These are phyloP conservation scores for Phytophthora cactorum DNA, from an alignment of 352 stramenopile species.

Conservation along the genomic window DNA sequence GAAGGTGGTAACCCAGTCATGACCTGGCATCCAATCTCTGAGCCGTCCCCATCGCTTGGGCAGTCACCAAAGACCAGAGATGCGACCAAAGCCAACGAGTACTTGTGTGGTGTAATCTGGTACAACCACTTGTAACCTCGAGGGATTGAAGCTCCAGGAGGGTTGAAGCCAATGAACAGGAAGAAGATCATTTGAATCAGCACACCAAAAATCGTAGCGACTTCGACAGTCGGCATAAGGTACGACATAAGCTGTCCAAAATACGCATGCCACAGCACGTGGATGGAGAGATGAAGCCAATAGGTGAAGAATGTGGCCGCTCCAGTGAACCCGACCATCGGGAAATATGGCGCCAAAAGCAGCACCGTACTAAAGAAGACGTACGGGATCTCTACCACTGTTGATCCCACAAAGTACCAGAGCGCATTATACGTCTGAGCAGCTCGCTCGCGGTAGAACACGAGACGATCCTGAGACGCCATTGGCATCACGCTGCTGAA, in stretches of 20 bases:
- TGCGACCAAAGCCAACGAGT: constrained; percentile 7
- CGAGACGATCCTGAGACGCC: constrained; percentile 71
- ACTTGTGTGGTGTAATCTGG: constrained; percentile 24
- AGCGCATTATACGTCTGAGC: background rate
- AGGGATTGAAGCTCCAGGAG: constrained; percentile 11
- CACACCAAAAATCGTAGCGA: constrained; percentile 51
- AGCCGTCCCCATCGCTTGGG: constrained; percentile 27
- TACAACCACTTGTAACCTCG: constrained; percentile 29
- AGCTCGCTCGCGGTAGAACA: constrained; percentile 64
- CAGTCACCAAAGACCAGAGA: constrained; percentile 26
- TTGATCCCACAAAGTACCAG: background rate
- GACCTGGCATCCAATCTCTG: constrained; percentile 34
- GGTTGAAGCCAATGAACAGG: constrained; percentile 30
- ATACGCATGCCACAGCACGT: constrained; percentile 29
- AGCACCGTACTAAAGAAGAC: background rate
- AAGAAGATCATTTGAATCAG: constrained; percentile 23
- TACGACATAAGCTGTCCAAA: constrained; percentile 36
- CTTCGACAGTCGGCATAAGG: constrained; percentile 37
- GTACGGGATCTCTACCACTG: background rate
- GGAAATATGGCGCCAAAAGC: background rate
- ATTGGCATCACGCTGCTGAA: too few species aligned
- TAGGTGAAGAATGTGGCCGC: background rate
- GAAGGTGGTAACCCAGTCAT: constrained; percentile 38
- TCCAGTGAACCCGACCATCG: background rate
- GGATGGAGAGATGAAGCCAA: constrained; percentile 11